Percentiles rank a stretch among this genome's conserved stretches.
Conservation (phyloP, 805 yeast genomes). For the Alloascoidea hylecoeti region DNA sequence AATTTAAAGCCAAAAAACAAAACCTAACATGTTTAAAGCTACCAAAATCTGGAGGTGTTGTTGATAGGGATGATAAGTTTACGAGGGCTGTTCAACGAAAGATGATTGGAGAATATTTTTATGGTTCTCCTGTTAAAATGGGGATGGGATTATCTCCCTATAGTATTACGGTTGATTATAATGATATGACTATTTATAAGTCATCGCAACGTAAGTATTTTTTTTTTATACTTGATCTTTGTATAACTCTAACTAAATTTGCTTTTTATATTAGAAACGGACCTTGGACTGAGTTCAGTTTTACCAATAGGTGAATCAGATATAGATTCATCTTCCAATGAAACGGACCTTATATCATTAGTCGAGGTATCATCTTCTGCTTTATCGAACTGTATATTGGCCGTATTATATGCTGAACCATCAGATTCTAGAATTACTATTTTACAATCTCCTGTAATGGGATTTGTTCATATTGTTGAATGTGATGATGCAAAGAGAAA, state of each 20-base stretch:
- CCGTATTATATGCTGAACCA: slow-evolving; percentile 37
- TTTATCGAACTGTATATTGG: slow-evolving; percentile 66
- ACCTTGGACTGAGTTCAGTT: slow-evolving; percentile 15
- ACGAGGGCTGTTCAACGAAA: slow-evolving; percentile 61
- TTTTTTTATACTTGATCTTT: slow-evolving; percentile 3
- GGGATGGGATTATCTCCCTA: slow-evolving; percentile 67
- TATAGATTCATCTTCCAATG: slow-evolving; percentile 15
- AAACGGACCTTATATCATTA: slow-evolving; percentile 18
- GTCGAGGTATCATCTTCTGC: slow-evolving; percentile 20
- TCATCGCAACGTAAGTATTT: slow-evolving; percentile 26
- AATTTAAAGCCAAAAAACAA: slow-evolving; percentile 10
- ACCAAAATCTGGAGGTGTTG: slow-evolving; percentile 63
- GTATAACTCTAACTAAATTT: slow-evolving; percentile 5
- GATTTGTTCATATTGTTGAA: slow-evolving; percentile 58
- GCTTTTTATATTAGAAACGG: slow-evolving; percentile 8
- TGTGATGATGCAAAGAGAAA: slow-evolving; percentile 65
- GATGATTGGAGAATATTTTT: slow-evolving; percentile 76
- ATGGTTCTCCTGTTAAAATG: slow-evolving; percentile 58
- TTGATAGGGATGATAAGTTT: slow-evolving; percentile 57
- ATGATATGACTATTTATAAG: slow-evolving; percentile 46
- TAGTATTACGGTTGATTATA: slow-evolving; percentile 59
- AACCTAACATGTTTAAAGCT: slow-evolving; percentile 39
- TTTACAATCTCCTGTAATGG: slow-evolving; percentile 46
- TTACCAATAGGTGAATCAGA: slow-evolving; percentile 20
- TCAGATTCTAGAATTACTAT: slow-evolving; percentile 33